phyloP scores from a whole-genome alignment of 371 early-diverging fungal species.

The Rhizomucor pusillus region DNA sequence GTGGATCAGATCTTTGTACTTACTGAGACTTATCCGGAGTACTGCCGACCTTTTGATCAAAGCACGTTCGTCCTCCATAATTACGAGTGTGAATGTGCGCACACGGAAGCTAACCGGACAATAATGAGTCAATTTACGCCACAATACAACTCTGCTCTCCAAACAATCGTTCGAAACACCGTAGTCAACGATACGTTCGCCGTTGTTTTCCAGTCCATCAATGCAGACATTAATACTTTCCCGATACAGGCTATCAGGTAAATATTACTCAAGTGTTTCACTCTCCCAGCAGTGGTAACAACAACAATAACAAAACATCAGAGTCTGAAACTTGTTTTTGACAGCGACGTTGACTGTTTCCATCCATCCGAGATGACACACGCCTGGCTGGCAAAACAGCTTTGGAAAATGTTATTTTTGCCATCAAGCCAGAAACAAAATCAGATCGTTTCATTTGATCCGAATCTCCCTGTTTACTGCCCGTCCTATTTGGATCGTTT shows the following conservation, averaged over 20 bases:
- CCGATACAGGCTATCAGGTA: constrained; percentile 46
- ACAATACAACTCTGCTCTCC: constrained; percentile 30
- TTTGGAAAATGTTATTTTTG: constrained; percentile 22
- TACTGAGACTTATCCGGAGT: constrained; percentile 25
- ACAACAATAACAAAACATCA: too few species aligned
- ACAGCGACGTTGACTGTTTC: constrained; percentile 17
- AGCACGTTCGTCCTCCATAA: constrained; percentile 36
- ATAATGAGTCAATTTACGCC: constrained; percentile 30
- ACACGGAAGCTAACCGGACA: constrained; percentile 32
- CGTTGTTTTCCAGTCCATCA: constrained; percentile 37
- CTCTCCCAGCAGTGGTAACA: constrained; percentile 13
- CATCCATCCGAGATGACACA: constrained; percentile 14
- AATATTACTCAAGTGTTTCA: too few species aligned
- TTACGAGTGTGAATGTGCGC: constrained; percentile 45
- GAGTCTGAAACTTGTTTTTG: background rate
- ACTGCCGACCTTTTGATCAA: constrained; percentile 35
- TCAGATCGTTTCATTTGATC: constrained; percentile 14
- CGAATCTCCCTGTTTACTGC: constrained; percentile 27
- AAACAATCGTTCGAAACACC: constrained; percentile 20
- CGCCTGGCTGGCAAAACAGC: constrained; percentile 28
- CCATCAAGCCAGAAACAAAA: constrained; percentile 16
- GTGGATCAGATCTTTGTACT: constrained; percentile 30
- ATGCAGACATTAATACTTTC: constrained; percentile 33
- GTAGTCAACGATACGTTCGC: constrained; percentile 26
- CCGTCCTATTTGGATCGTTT: constrained; percentile 37